Base-by-base conservation (phyloP, 768 basidiomycete species). In the Gelatoporia subvermispora region DNA sequence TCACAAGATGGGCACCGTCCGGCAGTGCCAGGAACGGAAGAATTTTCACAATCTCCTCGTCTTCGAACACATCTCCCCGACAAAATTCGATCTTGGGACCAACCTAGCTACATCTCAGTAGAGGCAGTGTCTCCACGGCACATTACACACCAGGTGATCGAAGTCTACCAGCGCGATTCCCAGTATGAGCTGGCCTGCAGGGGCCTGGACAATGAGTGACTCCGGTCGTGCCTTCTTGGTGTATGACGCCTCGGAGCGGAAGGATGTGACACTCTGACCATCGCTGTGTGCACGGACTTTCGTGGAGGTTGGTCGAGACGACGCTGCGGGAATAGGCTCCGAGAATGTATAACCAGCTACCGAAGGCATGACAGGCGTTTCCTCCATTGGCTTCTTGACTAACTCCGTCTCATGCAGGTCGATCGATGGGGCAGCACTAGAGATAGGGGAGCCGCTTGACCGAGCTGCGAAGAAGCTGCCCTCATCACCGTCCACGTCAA, bases 21-120 rank as follows among this genome's bases (percentile, higher is more conserved):
- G 96, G 96, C 22, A 99, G 76, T 0, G 96, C 96, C 11, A 99
- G 76, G 69, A 99, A 98, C 0, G 96, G 96, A 24, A 99, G 72
- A 28, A 92, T 82, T 64, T 85, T 88, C 28, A 74, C 72, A 23
- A 97, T 74, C 62, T 94, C 90, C 51, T 92, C 88, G 61, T 98
- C 85, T 31, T 88, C 77, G 54, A 88, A 85, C 24, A 95, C 77
- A 2, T 83, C 82, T 3, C 88, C 89, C 58, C 80, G 72, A 16
- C 78, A 80, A 52, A 89, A 87, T 58, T 99, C 93, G 47, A 98
- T 88, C 41, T 81, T 84, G 17, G 96, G 96, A 1, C 96, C 96
- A 41, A 97, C 85, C 85, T 94, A 50, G 11, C 24, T 35, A 34
- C 39, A 21, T 15, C 8, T 43, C 35, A 39, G 49, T 15, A 46